Conservation (phyloP, 768 basidiomycete genomes). For the Lentinula detonsa region DNA sequence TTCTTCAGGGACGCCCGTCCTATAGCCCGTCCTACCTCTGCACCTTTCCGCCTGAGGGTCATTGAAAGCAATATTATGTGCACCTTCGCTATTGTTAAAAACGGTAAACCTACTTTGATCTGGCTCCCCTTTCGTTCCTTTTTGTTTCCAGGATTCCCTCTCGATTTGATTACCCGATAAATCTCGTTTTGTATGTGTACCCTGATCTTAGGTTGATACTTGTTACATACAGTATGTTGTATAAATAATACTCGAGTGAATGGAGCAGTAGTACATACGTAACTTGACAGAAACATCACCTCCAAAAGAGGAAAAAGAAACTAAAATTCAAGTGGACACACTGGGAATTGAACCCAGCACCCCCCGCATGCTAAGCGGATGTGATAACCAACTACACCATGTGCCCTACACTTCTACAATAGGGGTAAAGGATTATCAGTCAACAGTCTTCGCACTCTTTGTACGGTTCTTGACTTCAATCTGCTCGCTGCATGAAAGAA, state of each 20-base stretch:
- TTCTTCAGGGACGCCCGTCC: background rate
- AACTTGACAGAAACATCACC: background rate
- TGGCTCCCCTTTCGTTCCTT: background rate
- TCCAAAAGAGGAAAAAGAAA: background rate
- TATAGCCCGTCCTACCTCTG: background rate
- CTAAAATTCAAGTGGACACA: background rate
- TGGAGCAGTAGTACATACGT: background rate
- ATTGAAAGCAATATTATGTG: too few species aligned
- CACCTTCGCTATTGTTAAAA: background rate
- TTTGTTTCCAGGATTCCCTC: background rate
- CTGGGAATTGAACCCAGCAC: slow-evolving; percentile 9
- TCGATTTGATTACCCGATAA: background rate
- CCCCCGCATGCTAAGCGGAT: slow-evolving; percentile 21
- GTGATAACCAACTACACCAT: slow-evolving; percentile 27
- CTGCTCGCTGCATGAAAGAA: too few species aligned
- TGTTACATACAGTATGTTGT: background rate
- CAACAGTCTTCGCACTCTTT: too few species aligned
- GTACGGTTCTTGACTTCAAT: too few species aligned
- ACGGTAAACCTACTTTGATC: background rate
- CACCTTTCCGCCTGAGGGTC: too few species aligned
- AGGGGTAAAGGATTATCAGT: too few species aligned
- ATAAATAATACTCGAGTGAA: too few species aligned
- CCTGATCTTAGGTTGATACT: background rate
- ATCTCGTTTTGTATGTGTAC: background rate
- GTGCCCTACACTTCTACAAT: slow-evolving; percentile 8